phyloP scores from a whole-genome alignment of 148 eudicot genomes.

The Silene uniflora region DNA sequence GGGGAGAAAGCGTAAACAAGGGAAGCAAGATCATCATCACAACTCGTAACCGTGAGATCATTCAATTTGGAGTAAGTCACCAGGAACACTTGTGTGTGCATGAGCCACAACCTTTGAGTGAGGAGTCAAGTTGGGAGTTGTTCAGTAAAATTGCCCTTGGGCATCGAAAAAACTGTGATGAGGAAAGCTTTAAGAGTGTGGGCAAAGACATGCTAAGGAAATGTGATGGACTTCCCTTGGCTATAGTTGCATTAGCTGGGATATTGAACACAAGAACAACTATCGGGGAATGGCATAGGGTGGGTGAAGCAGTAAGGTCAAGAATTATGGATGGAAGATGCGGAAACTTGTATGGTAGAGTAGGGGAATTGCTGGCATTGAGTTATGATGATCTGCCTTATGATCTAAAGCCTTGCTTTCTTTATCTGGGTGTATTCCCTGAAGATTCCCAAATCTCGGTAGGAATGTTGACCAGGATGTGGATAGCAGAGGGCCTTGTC shows the following conservation, averaged over 20 bases:
- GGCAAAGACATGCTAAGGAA: constrained; percentile 33
- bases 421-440: constrained; percentile 23
- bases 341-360: constrained; percentile 8
- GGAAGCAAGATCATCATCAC: constrained; percentile 40
- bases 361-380: constrained; percentile 19
- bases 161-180: background rate
- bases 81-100: constrained; percentile 18
- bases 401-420: constrained; percentile 26
- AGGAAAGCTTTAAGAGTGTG: constrained; percentile 18
- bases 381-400: constrained; percentile 22
- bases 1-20: background rate
- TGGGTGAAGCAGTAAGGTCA: constrained; percentile 10
- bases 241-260: constrained; percentile 36
- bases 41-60: constrained; percentile 23
- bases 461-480: constrained; percentile 21
- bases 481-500: constrained; percentile 30
- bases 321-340: constrained; percentile 10
- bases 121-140: constrained; percentile 36
- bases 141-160: constrained; percentile 29
- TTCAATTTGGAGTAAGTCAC: background rate
- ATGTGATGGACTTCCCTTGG: constrained; percentile 41
- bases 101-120: constrained; percentile 24
- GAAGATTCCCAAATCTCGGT: constrained; percentile 22
- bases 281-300: constrained; percentile 20
- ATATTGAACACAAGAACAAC: constrained; percentile 16